Base-by-base conservation (phyloP, 768 basidiomycete genomes). In the Pisolithus microcarpus region DNA sequence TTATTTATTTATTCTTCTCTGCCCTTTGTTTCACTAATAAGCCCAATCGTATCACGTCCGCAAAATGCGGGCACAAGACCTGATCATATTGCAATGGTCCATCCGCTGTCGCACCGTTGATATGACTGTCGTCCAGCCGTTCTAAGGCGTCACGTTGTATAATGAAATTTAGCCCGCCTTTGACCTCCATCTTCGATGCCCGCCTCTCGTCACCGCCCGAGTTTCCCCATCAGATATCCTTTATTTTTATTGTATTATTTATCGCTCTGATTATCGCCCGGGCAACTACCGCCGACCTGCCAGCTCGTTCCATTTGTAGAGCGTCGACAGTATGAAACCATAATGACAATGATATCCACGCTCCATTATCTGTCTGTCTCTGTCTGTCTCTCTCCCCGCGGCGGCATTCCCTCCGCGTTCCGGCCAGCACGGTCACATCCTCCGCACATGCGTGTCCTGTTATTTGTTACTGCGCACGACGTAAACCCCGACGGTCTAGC, bases 91-190 rank as follows among this genome's bases (percentile, higher is more conserved):
- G 11, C 23, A 43, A 21, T 43, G 23, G 43, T 43, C 43, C 43
- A 26, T 43, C 40, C 23, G 43, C 43, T 43, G 43, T 43, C 43
- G 43, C 26, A 15, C 23, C 26, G 43, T 43, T 43, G 43, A 43
- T 43, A 43, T 43, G 43, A 43, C 43, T 43, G 43, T 43, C 43
- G 43, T 26, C 21, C 43, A 24, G 23, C 43, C 24, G 43, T 43
- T 43, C 43, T 43, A 43, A 23, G 43, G 43, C 43, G 43, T 43
- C 43, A 19, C 26, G 8, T 13, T 8, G 43, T 26, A 30, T 44
- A 44, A 44, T 44, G 43, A 44, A 44, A 44, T 44, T 44, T 44
- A 44, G 43, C 8, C 43, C 43, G 26, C 43, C 23, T 24, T 43
- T 43, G 43, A 38, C 38, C 26, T 43, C 18, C 40, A n/a, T 43